Evolutionary conservation across 176 grass and related monocot species (phyloP), one percentile per base, ranked within the genome.

Genomic region (Cocos nucifera): DNA sequence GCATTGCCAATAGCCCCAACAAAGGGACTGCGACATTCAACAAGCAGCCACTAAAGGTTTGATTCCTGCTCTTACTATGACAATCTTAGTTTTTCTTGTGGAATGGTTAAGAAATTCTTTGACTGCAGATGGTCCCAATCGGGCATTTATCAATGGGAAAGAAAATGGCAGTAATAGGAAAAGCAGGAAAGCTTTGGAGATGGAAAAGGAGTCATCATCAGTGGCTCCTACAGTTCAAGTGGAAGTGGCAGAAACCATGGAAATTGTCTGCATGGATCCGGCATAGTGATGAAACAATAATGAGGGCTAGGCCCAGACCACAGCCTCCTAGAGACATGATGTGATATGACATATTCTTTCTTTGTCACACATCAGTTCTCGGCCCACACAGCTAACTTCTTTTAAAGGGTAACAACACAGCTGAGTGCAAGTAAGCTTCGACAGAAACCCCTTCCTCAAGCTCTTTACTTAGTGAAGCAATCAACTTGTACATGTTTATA

Each of bases 191-290:
- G 29, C 79, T 98, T 15, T 98, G 94, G 94, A 81, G 94, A 80
- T 98, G 94, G 94, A 92, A 93, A 83, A 89, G 94, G 67, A 98
- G 94, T 55, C 94, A 98, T 49, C 94, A 93, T 68, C 88, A 93
- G 59, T 98, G 94, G 94, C 65, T 98, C 57, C 54, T 98, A 21
- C 88, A 98, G 61, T 98, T 98, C 74, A 98, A 98, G 65, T 98
- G 94, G 94, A 98, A 93, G 61, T 98, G 94, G 94, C 94, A 98
- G 71, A 98, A 98, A 64, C 94, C 94, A 0, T 98, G 94, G 94
- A 92, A 80, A 78, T 74, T 98, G 57, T 98, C 94, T 6, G 88
- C 92, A 50, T 80, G 80, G 68, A 98, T 98, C 23, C 81, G 88
- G 9, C 82, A 93, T 57, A 93, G 82, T 3, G 94, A 98, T 15